Base-by-base conservation (phyloP, 1,284 basidiomycete genomes). In the Mycena citricolor region DNA sequence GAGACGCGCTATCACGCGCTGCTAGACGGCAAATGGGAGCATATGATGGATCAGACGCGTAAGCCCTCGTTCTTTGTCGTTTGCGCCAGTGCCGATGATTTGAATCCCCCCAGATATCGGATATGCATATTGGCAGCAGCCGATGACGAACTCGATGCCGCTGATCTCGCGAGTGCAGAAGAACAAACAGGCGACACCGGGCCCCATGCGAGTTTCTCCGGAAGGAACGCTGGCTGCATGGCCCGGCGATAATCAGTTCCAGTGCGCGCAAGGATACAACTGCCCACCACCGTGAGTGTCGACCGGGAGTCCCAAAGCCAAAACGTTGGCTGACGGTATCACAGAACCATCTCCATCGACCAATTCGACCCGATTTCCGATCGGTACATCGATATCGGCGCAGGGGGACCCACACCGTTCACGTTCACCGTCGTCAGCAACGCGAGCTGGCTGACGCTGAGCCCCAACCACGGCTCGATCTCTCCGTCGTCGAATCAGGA, bases 41-140 rank as follows among this genome's bases (percentile, higher is more conserved):
- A 77, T 54, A 83, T 84, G 74, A 82, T 86, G 75, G 74, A 79
- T 50, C 82, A 85, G 55, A 81, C 78, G 6, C 77, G 70, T 70
- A 44, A 48, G 65, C 51, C 10, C 5, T 20, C 16, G 14, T 28
- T 34, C 28, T 22, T 28, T 23, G n/a, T 32, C 8, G 7, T 22
- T 20, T 17, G 23, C 21, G 34, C 35, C 8, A n/a, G n/a, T n/a
- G n/a, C n/a, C n/a, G n/a, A n/a, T n/a, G n/a, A n/a, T n/a, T n/a
- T n/a, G n/a, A n/a, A n/a, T n/a, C 8, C 8, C 21, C 24, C 37
- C 37, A 72, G 70, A 81, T 61, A 57, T 80, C 42, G 74, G 74
- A 54, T 83, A 83, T 53, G 75, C 71, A 51, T 85, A 86, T 60
- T 86, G 83, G 81, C 83, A 86, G 54, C 75, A 82, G 57, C 81